Percentiles rank a stretch among this genome's conserved stretches.
Evolutionary conservation across 306 rosid genomes (phyloP).

Genomic region (Calophaca sinica): DNA sequence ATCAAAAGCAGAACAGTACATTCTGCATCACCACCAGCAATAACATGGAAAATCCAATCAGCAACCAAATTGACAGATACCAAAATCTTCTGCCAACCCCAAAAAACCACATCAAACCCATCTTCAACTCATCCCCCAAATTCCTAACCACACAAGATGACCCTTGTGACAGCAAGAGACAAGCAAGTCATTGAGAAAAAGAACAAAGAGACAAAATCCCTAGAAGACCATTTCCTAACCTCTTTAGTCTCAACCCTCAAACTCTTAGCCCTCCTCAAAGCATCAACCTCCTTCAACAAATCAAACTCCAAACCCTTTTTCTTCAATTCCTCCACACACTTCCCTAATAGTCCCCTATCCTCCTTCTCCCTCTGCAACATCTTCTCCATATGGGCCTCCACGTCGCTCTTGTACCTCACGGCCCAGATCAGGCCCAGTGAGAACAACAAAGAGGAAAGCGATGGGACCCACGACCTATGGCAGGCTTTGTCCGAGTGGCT

Average conservation of each 20-base stretch:
- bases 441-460: conserved; percentile 73
- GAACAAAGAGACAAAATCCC: conserved; percentile 78
- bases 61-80: not conserved
- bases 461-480: conserved; percentile 83
- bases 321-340: conserved; percentile 86
- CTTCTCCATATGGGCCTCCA: conserved; percentile 86
- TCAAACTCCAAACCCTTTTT: conserved; percentile 91
- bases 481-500: conserved; percentile 48
- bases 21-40: conserved; percentile 62
- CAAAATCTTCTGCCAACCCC: not conserved
- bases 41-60: not conserved
- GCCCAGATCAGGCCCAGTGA: conserved; percentile 89
- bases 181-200: conserved; percentile 76
- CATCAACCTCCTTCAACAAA: conserved; percentile 93
- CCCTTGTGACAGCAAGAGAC: conserved; percentile 72
- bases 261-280: conserved; percentile 89
- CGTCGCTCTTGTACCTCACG: conserved; percentile 80
- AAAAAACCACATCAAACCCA: too few relatives aligned
- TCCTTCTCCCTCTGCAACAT: conserved; percentile 82
- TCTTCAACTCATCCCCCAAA: not conserved
- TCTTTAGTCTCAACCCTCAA: conserved; percentile 70
- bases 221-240: conserved; percentile 83
- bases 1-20: conserved; percentile 72
- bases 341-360: conserved; percentile 65
- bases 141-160: conserved; percentile 69